A percentile compares a stretch with the other conserved stretches of the same genome.
phyloP scores from a whole-genome alignment of 352 stramenopile species.

The Globisporangium okanoganense region DNA sequence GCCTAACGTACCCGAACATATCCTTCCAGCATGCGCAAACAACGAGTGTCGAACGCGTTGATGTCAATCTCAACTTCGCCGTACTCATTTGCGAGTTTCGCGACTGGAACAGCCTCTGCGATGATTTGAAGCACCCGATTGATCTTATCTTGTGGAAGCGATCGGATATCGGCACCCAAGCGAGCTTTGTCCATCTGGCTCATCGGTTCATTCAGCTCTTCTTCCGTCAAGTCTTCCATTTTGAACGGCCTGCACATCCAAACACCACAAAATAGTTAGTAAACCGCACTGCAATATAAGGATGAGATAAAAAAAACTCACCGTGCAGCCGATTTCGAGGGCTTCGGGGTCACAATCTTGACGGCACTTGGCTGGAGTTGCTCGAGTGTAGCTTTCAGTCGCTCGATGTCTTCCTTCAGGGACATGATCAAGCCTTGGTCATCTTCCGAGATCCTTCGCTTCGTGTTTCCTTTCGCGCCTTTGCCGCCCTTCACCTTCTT shows the following conservation, averaged over 20 bases:
- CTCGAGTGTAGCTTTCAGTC: conserved; percentile 83
- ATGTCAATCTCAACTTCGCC: conserved; percentile 89
- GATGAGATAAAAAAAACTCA: conserved; percentile 20
- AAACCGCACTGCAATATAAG: neutral
- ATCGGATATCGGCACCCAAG: conserved; percentile 75
- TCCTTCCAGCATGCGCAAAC: conserved; percentile 86
- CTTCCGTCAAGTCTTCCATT: conserved; percentile 87
- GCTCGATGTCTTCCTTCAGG: conserved; percentile 86
- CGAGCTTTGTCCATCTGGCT: conserved; percentile 80
- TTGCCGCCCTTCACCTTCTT: conserved; percentile 78
- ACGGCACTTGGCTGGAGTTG: conserved; percentile 60
- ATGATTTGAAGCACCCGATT: conserved; percentile 89
- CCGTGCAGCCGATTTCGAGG: conserved; percentile 52
- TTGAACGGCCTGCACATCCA: conserved; percentile 63
- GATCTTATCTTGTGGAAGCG: conserved; percentile 84
- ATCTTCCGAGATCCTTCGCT: conserved; percentile 44
- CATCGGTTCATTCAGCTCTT: conserved; percentile 86
- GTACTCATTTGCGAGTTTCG: conserved; percentile 79
- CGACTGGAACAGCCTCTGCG: conserved; percentile 79
- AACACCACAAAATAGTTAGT: conserved; percentile 8
- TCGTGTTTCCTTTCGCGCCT: conserved; percentile 73
- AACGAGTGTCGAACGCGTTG: conserved; percentile 84
- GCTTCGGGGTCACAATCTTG: conserved; percentile 37
- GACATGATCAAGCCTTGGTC: conserved; percentile 82
- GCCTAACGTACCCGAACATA: conserved; percentile 79